Evolutionary conservation across 192 early-diverging fungal species (phyloP), one percentile per base, ranked within the genome.

Genomic region (Borealophlyctis nickersoniae): DNA sequence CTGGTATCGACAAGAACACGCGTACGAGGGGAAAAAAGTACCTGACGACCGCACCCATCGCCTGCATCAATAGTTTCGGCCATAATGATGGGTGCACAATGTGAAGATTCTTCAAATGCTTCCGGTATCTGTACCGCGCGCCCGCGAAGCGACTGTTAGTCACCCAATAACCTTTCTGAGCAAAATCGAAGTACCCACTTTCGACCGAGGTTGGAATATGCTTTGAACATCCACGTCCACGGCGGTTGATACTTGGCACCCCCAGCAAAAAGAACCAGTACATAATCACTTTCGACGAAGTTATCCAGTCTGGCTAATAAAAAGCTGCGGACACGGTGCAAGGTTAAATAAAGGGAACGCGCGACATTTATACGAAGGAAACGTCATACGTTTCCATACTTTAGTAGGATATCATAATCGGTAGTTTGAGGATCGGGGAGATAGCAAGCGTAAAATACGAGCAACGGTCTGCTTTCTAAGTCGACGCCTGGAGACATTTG

Each of bases 71-170:
- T 5, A 96, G 62, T 58, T 89, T 83, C 54, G 89, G 84, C 86
- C 88, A 91, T 26, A 83, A 78, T 19, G 90, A 86, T n/a, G 93
- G 88, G 76, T 98, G 93, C 2, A 98, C 92, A 33, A 98, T 86
- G 73, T 91, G 91, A 13, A 98, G 76, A 22, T 83, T 83, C 74
- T 95, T 96, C 36, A 98, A 75, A 73, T 98, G 96, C 77, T 98
- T 98, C 60, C 94, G 93, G 48, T 73, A 78, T 36, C 77, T 78
- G 55, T 0, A 23, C n/a, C 34, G 34, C 22, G 30, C 0, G 2
- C 9, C 56, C 31, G 11, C 13, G n/a, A 64, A 32, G 30, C 24
- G 13, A 16, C 0, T 13, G n/a, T 56, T 32, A 2, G 62, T 0
- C 29, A 33, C 19, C 22, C 13, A 64, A 22, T 14, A 33, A 1